A percentile compares a stretch with the other conserved stretches of the same genome.
These are phyloP conservation scores for Globisporangium viniferum DNA, from an alignment of 352 stramenopile genomes.

Conservation along the genomic window DNA sequence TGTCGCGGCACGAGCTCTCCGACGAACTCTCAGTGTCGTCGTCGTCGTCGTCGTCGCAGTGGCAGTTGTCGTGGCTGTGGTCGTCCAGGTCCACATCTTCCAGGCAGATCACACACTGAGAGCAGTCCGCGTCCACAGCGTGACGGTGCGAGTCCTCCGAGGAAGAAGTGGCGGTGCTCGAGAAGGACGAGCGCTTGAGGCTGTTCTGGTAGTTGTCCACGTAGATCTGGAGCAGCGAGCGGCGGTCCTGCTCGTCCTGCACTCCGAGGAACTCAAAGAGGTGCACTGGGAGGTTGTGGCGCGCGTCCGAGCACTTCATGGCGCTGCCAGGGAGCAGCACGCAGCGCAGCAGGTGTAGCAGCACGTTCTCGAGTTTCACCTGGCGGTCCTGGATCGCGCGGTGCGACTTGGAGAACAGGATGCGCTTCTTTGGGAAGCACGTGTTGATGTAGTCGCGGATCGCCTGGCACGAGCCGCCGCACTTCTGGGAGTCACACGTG, in stretches of 20 bases:
- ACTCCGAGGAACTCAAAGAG: conserved; percentile 65
- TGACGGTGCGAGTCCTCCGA: conserved; percentile 12
- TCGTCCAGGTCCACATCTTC: conserved; percentile 15
- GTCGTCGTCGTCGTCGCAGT: conserved; percentile 6
- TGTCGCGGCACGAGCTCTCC: not conserved
- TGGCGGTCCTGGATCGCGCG: conserved; percentile 40
- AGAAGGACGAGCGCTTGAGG: conserved; percentile 26
- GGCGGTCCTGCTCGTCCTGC: conserved; percentile 39
- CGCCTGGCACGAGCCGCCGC: conserved; percentile 59
- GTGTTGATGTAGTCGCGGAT: conserved; percentile 57
- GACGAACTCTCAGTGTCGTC: conserved; percentile 3
- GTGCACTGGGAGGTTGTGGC: conserved; percentile 41
- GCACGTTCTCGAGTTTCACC: conserved; percentile 56
- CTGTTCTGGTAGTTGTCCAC: conserved; percentile 50
- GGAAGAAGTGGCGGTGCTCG: not conserved
- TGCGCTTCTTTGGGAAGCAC: conserved; percentile 61
- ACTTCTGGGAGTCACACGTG: conserved; percentile 57
- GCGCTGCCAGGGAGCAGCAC: conserved; percentile 60
- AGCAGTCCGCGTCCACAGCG: not conserved
- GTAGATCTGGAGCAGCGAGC: conserved; percentile 68
- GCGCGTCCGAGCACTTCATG: conserved; percentile 63
- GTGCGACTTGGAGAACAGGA: conserved; percentile 30
- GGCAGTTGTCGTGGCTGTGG: conserved; percentile 6
- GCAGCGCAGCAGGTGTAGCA: conserved; percentile 62
- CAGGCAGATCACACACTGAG: conserved; percentile 18